Percentiles rank a stretch among this genome's conserved stretches.
Conservation (phyloP, 306 rosid species). For the Castanopsis chinensis region DNA sequence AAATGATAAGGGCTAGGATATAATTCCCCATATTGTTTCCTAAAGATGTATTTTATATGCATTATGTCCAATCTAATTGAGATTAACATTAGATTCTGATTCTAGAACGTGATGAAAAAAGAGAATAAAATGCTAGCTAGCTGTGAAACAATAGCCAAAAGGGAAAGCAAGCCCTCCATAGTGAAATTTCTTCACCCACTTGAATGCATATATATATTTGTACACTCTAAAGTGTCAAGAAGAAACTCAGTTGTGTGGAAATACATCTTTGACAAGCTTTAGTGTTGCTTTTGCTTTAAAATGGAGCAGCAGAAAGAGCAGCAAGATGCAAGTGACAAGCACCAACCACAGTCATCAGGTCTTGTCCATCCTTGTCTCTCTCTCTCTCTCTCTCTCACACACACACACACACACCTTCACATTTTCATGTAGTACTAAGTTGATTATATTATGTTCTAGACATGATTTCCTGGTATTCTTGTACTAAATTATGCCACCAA, state of each 20-base stretch:
- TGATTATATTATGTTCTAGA: background rate
- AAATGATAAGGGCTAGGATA: background rate
- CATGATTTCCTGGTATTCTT: background rate
- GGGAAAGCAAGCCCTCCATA: background rate
- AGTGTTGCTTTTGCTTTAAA: background rate
- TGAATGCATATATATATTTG: background rate
- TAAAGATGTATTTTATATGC: background rate
- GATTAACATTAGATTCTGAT: background rate
- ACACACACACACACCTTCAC: background rate
- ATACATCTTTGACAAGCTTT: background rate
- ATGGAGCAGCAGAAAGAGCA: background rate
- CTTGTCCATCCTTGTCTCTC: background rate
- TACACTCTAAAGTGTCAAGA: background rate
- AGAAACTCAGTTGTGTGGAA: background rate
- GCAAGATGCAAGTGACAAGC: background rate
- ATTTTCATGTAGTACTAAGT: background rate
- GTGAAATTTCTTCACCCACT: background rate
- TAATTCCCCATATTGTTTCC: background rate
- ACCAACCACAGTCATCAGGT: background rate
- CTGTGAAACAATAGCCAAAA: background rate
- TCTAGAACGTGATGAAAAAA: background rate
- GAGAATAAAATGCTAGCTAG: background rate
- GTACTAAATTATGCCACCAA: background rate
- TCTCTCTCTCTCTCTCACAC: background rate
- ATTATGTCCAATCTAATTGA: background rate